Evolutionary conservation across 2,329 filamentous ascomycete species (phyloP), one percentile per base, ranked within the genome.

Genomic region (Colletotrichum eremochloae): DNA sequence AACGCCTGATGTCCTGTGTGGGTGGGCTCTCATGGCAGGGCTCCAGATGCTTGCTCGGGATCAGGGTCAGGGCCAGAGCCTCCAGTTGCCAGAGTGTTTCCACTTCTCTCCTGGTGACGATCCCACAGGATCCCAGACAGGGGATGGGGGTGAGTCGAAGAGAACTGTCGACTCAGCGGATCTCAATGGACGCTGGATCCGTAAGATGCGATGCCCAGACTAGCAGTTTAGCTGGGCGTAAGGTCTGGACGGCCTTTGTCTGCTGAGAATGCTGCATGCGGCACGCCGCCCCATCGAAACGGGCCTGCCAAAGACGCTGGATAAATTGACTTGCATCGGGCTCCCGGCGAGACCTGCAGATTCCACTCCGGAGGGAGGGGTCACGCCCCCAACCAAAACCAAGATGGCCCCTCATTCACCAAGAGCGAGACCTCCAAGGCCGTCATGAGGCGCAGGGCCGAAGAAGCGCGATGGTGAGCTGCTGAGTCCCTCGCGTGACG

Each of bases 261-360:
- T 72, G 69, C 65, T 63, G 66, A 69, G 66, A 61, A 55, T 61
- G 66, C 66, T 72, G 69, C 69, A 72, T 64, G 60, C 66, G 69
- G 66, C 33, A 63, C 33, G 56, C 38, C 31, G 33, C 36, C 46
- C 53, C 55, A 55, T 55, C 24, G n/a, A 72, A 72, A 64, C 24
- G 50, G 53, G 24, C 52, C 55, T 58, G 52, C 29, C 46, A 61
- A 38, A 44, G 29, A 38, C 60, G 66, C 69, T 72, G 69, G 60
- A 61, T 68, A 56, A 69, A 61, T 50, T 72, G 60, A 42, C 60
- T 48, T 64, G 69, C 69, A 69, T 72, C 55, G 53, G 52, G 9
- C 58, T 68, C 66, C 69, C 33, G 68, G 66, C 55, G 24, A 48
- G 24, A 48, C 60, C 18, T 64, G 69, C 69, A 72, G 69, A 55